A percentile compares a stretch with the other conserved stretches of the same genome.
These are phyloP conservation scores for Lentinula novae-zelandiae DNA, from an alignment of 1,284 basidiomycete species.

Conservation along the genomic window DNA sequence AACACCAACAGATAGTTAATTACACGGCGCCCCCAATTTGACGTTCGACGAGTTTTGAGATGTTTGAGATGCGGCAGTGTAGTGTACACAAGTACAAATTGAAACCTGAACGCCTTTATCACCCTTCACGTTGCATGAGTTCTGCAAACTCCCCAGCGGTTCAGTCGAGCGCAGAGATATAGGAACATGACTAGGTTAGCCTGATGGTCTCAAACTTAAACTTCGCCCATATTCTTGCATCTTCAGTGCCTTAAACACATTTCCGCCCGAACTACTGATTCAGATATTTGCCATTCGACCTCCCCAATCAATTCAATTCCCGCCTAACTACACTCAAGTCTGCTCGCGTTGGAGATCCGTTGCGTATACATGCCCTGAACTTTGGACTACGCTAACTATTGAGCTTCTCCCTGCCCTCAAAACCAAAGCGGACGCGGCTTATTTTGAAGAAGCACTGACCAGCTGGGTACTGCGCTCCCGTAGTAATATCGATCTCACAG, in stretches of 20 bases:
- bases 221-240: background rate
- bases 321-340: background rate
- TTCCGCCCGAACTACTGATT: background rate
- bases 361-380: background rate
- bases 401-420: background rate
- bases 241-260: background rate
- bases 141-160: too few relatives aligned
- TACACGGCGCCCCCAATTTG: too few relatives aligned
- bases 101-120: too few relatives aligned
- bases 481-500: background rate
- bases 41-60: too few relatives aligned
- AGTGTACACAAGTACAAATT: too few relatives aligned
- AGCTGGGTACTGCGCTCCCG: background rate
- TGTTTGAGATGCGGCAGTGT: too few relatives aligned
- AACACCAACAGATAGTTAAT: too few relatives aligned
- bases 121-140: too few relatives aligned
- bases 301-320: background rate
- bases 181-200: too few relatives aligned
- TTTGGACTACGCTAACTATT: background rate
- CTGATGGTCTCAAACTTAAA: too few relatives aligned
- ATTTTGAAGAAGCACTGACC: background rate
- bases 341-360: background rate
- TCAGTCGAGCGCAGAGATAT: too few relatives aligned
- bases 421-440: background rate
- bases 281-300: background rate